Conservation (phyloP, 2,329 filamentous ascomycete species). For the Exophiala bonariae region DNA sequence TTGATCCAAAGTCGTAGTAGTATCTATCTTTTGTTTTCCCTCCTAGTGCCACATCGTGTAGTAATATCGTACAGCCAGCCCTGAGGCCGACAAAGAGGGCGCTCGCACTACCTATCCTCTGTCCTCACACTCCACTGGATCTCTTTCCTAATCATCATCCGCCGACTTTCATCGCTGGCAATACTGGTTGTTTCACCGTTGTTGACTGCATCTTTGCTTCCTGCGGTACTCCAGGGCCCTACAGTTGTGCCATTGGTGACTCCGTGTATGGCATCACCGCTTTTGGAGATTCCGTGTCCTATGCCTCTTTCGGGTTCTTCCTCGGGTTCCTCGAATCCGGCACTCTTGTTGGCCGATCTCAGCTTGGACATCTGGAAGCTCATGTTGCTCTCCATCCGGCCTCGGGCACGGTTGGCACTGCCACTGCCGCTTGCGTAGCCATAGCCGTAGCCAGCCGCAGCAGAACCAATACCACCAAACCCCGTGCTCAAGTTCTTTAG, state of each 20-base stretch:
- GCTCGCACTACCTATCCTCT: no score
- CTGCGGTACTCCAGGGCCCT: neutral
- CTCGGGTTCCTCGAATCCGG: neutral
- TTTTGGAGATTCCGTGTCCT: neutral
- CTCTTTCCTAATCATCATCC: conserved; percentile 38
- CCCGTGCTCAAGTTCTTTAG: conserved; percentile 28
- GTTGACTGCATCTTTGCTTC: neutral
- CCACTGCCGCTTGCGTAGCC: conserved; percentile 9
- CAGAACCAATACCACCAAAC: conserved; percentile 10
- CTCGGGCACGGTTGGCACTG: conserved; percentile 1
- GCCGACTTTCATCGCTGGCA: conserved; percentile 22
- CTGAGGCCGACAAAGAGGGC: no score
- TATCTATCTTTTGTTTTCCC: no score
- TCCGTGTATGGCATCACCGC: neutral
- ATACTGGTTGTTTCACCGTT: conserved; percentile 7
- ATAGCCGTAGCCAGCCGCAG: neutral
- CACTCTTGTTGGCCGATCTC: neutral
- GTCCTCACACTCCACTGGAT: conserved; percentile 24
- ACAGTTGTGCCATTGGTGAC: neutral
- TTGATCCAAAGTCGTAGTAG: no score
- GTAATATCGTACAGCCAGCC: no score
- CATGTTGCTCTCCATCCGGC: neutral
- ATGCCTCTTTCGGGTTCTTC: neutral
- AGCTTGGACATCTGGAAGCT: conserved; percentile 7
- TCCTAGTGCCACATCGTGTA: no score